Percentiles rank a stretch among this genome's conserved stretches.
These are phyloP conservation scores for Phascolomyces articulosus DNA, from an alignment of 371 early-diverging fungal species.

Conservation along the genomic window DNA sequence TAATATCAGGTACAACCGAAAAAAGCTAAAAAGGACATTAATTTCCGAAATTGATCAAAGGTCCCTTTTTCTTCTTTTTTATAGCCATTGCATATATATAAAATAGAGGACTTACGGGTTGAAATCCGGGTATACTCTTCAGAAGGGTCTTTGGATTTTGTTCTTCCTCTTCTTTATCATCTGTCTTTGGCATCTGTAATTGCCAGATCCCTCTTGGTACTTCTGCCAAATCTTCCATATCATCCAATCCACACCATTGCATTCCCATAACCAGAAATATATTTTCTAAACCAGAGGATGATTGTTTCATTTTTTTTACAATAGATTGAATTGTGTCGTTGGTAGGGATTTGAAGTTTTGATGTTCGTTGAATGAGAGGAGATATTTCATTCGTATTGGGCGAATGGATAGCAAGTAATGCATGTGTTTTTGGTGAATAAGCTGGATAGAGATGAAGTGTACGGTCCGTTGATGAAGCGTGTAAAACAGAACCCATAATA, in stretches of 20 bases:
- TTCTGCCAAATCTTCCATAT: conserved; percentile 44
- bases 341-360: background rate
- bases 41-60: background rate
- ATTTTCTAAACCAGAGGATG: conserved; percentile 26
- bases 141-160: background rate
- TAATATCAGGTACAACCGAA: background rate
- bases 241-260: conserved; percentile 40
- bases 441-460: conserved; percentile 50
- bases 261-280: conserved; percentile 44
- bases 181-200: background rate
- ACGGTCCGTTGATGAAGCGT: conserved; percentile 14
- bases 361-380: background rate
- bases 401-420: conserved; percentile 50
- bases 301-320: background rate
- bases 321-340: background rate
- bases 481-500: conserved; percentile 42
- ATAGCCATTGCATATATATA: background rate
- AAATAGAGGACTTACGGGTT: conserved; percentile 23
- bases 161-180: background rate
- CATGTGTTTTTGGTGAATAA: conserved; percentile 64
- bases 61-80: too few species aligned
- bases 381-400: conserved; percentile 17
- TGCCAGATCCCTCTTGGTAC: conserved; percentile 45
- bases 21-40: background rate
- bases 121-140: conserved; percentile 26